These are phyloP conservation scores for Phytophthora podocarpi DNA, from an alignment of 352 stramenopile species.

Conservation along the genomic window DNA sequence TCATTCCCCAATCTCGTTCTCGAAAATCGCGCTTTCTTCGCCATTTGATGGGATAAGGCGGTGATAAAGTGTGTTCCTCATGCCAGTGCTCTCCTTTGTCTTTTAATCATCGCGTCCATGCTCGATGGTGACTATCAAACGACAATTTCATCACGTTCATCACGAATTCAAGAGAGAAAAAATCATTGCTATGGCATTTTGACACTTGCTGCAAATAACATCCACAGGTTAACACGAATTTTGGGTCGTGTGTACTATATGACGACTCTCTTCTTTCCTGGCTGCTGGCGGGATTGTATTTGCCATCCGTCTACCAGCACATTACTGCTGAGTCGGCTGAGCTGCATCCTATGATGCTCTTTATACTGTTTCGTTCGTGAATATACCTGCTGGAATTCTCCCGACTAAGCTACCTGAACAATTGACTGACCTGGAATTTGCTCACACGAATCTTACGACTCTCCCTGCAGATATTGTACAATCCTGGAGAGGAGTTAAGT, in stretches of 20 bases:
- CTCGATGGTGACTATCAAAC: too few species aligned
- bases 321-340: background rate
- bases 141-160: too few species aligned
- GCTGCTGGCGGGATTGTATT: background rate
- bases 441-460: background rate
- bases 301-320: background rate
- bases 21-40: constrained; percentile 50
- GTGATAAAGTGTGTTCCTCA: constrained; percentile 42
- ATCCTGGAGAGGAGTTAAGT: background rate
- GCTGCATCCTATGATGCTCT: background rate
- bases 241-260: too few species aligned
- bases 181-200: too few species aligned
- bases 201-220: too few species aligned
- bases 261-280: background rate
- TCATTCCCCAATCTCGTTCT: constrained; percentile 49
- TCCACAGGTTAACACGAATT: too few species aligned
- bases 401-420: background rate
- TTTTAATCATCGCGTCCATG: constrained; percentile 30
- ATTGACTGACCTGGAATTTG: background rate
- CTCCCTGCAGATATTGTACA: background rate
- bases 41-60: constrained; percentile 28
- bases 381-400: background rate
- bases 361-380: background rate
- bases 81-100: constrained; percentile 38
- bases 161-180: too few species aligned